A percentile compares a stretch with the other conserved stretches of the same genome.
Conservation (phyloP, 768 basidiomycete species). For the Leccinum barrowsii region DNA sequence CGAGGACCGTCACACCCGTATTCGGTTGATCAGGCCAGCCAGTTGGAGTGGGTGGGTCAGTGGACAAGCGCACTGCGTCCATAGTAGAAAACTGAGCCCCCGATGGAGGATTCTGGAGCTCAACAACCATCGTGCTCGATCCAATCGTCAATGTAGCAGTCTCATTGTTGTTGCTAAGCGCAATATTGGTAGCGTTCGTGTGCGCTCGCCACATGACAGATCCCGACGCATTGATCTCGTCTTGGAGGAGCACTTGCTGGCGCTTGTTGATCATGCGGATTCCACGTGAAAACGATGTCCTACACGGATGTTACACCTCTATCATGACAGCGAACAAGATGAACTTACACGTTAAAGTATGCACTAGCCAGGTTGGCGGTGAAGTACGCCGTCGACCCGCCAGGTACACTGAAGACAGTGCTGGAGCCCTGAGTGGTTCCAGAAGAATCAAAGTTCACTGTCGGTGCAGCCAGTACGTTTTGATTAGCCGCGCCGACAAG, state of each 20-base stretch:
- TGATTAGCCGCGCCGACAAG: conserved; percentile 77
- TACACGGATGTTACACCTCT: conserved; percentile 28
- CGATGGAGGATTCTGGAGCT: conserved; percentile 61
- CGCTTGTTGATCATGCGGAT: conserved; percentile 79
- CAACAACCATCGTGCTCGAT: conserved; percentile 60
- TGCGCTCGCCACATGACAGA: conserved; percentile 88
- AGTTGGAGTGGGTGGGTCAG: conserved; percentile 64
- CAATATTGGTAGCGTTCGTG: conserved; percentile 81
- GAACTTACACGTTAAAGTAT: conserved; percentile 67
- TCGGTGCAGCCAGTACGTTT: conserved; percentile 65
- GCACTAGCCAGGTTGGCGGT: conserved; percentile 74
- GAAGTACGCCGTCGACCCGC: conserved; percentile 76
- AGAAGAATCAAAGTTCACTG: conserved; percentile 45
- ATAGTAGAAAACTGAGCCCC: conserved; percentile 63
- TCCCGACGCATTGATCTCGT: conserved; percentile 69
- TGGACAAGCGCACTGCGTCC: conserved; percentile 49
- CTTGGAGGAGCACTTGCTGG: conserved; percentile 87
- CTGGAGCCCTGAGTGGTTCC: conserved; percentile 81
- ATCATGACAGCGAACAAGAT: neutral
- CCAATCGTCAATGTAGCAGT: conserved; percentile 75
- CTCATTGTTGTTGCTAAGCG: conserved; percentile 49
- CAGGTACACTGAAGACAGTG: conserved; percentile 64
- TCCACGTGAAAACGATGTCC: conserved; percentile 77
- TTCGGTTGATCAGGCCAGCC: conserved; percentile 67
- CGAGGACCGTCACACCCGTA: conserved; percentile 73